Conservation (phyloP, 768 basidiomycete species). For the Rossbeevera mucosa region DNA sequence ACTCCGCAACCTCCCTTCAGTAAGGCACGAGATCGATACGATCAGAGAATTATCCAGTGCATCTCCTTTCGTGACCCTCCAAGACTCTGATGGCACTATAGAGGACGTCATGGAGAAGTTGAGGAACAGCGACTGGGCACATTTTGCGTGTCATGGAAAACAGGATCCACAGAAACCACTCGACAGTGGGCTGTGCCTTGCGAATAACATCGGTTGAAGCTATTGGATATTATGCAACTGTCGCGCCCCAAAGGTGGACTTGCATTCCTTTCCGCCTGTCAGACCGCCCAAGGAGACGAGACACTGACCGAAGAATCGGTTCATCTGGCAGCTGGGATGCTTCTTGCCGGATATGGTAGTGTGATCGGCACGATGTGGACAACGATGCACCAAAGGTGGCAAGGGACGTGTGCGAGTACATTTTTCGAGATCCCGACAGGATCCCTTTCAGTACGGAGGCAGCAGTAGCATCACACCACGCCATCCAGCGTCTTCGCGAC, state of each 20-base stretch:
- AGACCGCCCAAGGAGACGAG: neutral
- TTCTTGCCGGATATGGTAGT: neutral
- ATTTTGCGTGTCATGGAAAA: neutral
- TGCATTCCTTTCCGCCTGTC: neutral
- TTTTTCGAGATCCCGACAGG: neutral
- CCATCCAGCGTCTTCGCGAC: neutral
- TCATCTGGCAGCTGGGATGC: neutral
- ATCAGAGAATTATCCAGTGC: neutral
- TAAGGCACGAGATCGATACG: neutral
- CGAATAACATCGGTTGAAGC: neutral
- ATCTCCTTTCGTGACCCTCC: neutral
- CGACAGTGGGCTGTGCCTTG: neutral
- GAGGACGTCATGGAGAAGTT: neutral
- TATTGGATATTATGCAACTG: neutral
- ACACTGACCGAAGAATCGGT: neutral
- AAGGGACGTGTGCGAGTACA: neutral
- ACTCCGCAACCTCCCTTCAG: neutral
- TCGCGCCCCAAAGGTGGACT: neutral
- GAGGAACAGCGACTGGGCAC: neutral
- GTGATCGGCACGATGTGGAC: neutral
- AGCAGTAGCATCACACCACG: neutral
- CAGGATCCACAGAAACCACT: neutral
- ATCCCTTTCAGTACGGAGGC: neutral
- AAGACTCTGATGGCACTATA: neutral
- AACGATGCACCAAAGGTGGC: neutral